Conservation (phyloP, 768 basidiomycete species). For the Lentinula boryana region DNA sequence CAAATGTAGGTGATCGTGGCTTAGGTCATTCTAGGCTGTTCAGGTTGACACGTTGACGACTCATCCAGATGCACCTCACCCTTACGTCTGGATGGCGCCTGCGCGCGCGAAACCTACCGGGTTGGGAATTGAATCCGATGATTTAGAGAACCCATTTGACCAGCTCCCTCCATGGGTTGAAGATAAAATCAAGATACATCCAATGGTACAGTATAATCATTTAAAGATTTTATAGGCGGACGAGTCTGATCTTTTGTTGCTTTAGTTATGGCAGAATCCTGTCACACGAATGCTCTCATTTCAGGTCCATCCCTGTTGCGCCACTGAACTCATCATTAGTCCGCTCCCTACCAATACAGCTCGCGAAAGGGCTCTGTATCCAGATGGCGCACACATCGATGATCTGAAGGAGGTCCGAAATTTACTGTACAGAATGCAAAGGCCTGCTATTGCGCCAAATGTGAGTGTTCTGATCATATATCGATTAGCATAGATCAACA, state of each 20-base stretch:
- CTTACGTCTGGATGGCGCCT: constrained; percentile 55
- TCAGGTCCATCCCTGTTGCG: constrained; percentile 55
- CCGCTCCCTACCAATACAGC: constrained; percentile 36
- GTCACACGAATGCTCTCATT: constrained; percentile 48
- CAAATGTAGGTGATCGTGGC: constrained; percentile 20
- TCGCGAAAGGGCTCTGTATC: constrained; percentile 40
- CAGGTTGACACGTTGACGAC: constrained; percentile 24
- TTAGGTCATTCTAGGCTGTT: constrained; percentile 22
- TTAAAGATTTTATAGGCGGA: no score
- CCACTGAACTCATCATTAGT: constrained; percentile 34
- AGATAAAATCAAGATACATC: constrained; percentile 42
- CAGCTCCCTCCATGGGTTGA: constrained; percentile 53
- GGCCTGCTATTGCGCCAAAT: constrained; percentile 80
- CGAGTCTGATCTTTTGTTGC: background rate
- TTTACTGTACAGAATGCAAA: constrained; percentile 81
- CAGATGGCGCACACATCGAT: constrained; percentile 70
- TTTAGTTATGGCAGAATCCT: constrained; percentile 56
- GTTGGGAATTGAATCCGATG: constrained; percentile 47
- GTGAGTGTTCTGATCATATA: background rate
- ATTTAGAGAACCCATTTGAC: constrained; percentile 37
- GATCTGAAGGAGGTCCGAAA: constrained; percentile 69
- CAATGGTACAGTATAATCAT: constrained; percentile 31
- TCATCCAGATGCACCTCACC: constrained; percentile 45
- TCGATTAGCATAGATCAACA: no score
- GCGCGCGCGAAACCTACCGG: constrained; percentile 46